Evolutionary conservation across 2,329 filamentous ascomycete genomes (phyloP), one percentile per base, ranked within the genome.

Genomic region (Trichoderma sp.): DNA sequence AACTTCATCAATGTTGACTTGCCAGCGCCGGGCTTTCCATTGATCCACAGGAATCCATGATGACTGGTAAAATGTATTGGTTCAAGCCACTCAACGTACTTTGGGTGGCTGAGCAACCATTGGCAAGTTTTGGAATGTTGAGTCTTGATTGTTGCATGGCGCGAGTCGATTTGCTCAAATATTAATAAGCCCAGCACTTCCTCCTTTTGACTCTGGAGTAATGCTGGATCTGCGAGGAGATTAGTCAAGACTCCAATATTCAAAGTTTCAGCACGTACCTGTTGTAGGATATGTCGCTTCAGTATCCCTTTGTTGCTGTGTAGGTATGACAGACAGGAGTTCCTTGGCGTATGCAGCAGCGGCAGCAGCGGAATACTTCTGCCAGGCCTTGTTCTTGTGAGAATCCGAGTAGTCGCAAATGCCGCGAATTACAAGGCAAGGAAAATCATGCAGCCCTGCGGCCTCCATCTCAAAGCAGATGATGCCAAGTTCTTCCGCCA

Each of bases 391-490:
- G 37, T 76, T 78, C 68, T 81, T 81, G 60, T 81, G 79, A 0
- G 74, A 77, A 68, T 82, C 80, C 6, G 78, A 75, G 67, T 81
- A 81, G 56, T 80, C 76, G 46, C 76, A 81, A 2, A 81, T 79
- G 0, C 79, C 79, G 5, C 78, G 74, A 28, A 82, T 77, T 0
- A 77, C 73, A 1, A 81, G 51, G 30, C 76, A 79, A 2, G 66
- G 66, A 30, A 77, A 69, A 13, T 71, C 56, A 51, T 70, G 70
- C 4, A 75, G 39, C 0, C 67, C 73, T 1, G 73, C 75, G 0
- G 73, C 73, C 26, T 76, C 75, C 75, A 74, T 77, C 65, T 78
- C 76, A 28, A 77, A 70, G 3, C 70, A 73, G 8, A 70, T 10
- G 0, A 68, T 63, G 4, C 68, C 69, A 6, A 34, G 39, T 4